phyloP scores from a whole-genome alignment of 768 basidiomycete species.

The Phaeotremella fagi region DNA sequence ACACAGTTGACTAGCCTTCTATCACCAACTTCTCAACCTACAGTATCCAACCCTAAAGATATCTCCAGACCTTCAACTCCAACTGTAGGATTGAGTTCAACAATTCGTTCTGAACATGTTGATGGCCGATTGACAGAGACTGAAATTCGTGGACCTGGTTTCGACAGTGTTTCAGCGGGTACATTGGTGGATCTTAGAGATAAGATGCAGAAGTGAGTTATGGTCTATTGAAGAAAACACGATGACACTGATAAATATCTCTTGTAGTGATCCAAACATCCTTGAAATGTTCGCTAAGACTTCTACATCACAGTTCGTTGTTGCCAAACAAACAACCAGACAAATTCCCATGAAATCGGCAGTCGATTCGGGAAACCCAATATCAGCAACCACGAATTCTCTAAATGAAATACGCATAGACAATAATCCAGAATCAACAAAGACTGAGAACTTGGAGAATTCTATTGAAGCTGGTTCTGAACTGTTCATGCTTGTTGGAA shows the following conservation, averaged over 20 bases:
- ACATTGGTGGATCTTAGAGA: constrained; percentile 20
- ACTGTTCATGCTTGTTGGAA: constrained; percentile 29
- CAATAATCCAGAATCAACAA: too few relatives aligned
- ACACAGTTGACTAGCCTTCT: constrained; percentile 1
- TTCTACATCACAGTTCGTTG: constrained; percentile 15
- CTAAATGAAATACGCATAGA: background rate
- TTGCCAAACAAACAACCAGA: constrained; percentile 11
- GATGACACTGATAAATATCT: background rate
- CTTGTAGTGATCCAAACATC: constrained; percentile 3
- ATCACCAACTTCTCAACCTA: background rate
- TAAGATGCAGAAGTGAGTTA: constrained; percentile 7
- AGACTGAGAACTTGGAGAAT: background rate
- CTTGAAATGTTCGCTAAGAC: constrained; percentile 28
- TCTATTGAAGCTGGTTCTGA: background rate
- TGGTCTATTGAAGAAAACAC: too few relatives aligned
- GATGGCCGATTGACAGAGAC: background rate
- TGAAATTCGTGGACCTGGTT: constrained; percentile 6
- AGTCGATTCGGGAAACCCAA: background rate
- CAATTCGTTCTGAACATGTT: background rate
- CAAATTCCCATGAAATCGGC: background rate
- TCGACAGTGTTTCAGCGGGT: constrained; percentile 12
- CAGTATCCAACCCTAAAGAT: background rate
- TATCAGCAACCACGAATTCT: background rate
- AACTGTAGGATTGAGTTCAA: constrained; percentile 2
- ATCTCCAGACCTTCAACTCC: background rate